These are phyloP conservation scores for Sarocladiaceae sp. DNA, from an alignment of 2,329 filamentous ascomycete species.

Conservation along the genomic window DNA sequence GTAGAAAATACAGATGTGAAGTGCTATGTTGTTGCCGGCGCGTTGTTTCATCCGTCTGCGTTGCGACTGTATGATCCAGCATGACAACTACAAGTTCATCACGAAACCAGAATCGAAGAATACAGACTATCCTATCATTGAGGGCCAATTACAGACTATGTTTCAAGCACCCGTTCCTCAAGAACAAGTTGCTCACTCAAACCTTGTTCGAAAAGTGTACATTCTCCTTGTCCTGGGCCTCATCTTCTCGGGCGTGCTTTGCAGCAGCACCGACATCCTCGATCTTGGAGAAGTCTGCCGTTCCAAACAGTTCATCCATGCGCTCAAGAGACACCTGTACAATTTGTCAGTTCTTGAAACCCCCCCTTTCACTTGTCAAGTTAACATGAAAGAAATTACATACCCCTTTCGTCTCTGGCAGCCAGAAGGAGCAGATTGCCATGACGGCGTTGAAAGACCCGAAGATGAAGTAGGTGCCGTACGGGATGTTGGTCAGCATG, in stretches of 20 bases:
- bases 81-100: no score
- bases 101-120: no score
- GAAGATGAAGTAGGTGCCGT: conserved; percentile 52
- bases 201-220: not conserved
- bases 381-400: no score
- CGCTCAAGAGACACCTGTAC: conserved; percentile 16
- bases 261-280: conserved; percentile 12
- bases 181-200: not conserved
- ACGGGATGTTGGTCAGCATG: conserved; percentile 43
- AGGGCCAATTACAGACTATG: no score
- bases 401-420: conserved; percentile 53
- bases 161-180: no score
- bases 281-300: conserved; percentile 13
- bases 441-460: conserved; percentile 50
- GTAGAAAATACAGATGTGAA: conserved; percentile 4
- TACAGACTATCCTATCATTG: no score
- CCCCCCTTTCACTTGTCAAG: not conserved
- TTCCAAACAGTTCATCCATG: conserved; percentile 25
- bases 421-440: conserved; percentile 39
- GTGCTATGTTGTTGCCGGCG: no score
- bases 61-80: no score
- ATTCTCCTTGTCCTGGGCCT: not conserved
- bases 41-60: no score
- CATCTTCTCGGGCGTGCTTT: conserved; percentile 4
- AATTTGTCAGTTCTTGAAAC: not conserved